Evolutionary conservation across 2,329 filamentous ascomycete species (phyloP), one percentile per base, ranked within the genome.

Genomic region (Malbranchea zuffiana): DNA sequence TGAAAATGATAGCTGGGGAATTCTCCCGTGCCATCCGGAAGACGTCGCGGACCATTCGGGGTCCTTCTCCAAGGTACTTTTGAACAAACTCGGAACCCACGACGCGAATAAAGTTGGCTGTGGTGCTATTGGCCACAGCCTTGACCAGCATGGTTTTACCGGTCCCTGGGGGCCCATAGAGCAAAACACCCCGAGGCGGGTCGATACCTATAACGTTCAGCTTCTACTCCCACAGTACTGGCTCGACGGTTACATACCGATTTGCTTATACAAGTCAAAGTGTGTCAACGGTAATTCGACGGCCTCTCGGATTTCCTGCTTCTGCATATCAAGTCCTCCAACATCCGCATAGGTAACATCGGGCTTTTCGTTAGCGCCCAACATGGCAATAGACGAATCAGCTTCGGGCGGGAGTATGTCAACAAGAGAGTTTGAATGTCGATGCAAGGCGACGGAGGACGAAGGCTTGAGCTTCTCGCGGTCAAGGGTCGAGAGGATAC

Each of bases 1-100:
- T 98, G 72, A 98, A 98, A 65, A 98, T 98, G 61, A 98, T 98
- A 41, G 87, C 82, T 0, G 90, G 90, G 1, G 86, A 88, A 68
- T 98, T 98, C 69, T 98, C 90, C 45, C 90, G 80, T 24, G 90
- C 90, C 90, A 98, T 98, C 45, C 90, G 76, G 75, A 98, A 98
- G 26, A 98, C 90, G 60, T 98, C 90, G 54, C 90, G 84, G 37
- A 98, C 90, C 90, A 98, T 98, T 49, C 90, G 84, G 36, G 90
- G 90, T 35, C 90, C 90, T 61, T 98, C 90, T 60, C 90, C 90
- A 2, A 98, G 74, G 55, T 98, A 98, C 66, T 98, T 98, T 60
- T 98, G 90, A 36, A 98, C 90, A 54, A 98, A 96, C 59, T 98
- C 90, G 42, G 88, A 96, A 34, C 90, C 90, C 32, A 96, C 90